Evolutionary conservation across 371 early-diverging fungal genomes (phyloP), one percentile per base, ranked within the genome.

Genomic region (Mortierella sp.): DNA sequence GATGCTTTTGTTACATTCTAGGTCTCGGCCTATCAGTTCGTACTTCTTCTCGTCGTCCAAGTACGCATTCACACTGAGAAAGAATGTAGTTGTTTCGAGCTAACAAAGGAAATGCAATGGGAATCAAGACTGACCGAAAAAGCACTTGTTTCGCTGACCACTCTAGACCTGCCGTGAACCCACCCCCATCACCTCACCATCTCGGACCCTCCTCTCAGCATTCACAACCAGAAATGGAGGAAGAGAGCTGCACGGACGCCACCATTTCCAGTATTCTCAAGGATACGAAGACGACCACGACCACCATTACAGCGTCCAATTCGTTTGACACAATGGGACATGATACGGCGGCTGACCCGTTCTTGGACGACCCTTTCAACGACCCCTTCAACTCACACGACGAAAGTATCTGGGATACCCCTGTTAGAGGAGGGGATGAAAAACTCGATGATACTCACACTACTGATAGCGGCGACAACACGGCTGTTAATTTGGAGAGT

Each of bases 21-120:
- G 80, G 21, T 75, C 75, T n/a, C 80, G 80, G 29, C 58, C 77
- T 29, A 81, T 81, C 21, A 70, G 71, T 16, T 81, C 82, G 21
- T 81, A 77, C 70, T 80, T 80, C 70, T 80, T 80, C 35, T 68
- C 24, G 43, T 38, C 68, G 38, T 7, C 38, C 68, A 68, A 41
- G 68, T 68, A 41, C 56, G 41, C 43, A 44, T 68, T 68, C 35
- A 75, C 18, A 8, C 56, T 29, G 46, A 24, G 18, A 29, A 73
- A 11, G 54, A 38, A 21, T 32, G 55, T 43, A 72, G 29, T 2
- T 32, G 18, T 32, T 63, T 32, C 54, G 68, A 75, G 71, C 1
- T 21, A 18, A 56, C 1, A n/a, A 24, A 32, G 65, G 12, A 48
- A 44, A 29, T 56, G 74, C 3, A 51, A 32, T 35, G 63, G 32